phyloP scores from a whole-genome alignment of 768 basidiomycete genomes.

The Tephrocybe rancida region DNA sequence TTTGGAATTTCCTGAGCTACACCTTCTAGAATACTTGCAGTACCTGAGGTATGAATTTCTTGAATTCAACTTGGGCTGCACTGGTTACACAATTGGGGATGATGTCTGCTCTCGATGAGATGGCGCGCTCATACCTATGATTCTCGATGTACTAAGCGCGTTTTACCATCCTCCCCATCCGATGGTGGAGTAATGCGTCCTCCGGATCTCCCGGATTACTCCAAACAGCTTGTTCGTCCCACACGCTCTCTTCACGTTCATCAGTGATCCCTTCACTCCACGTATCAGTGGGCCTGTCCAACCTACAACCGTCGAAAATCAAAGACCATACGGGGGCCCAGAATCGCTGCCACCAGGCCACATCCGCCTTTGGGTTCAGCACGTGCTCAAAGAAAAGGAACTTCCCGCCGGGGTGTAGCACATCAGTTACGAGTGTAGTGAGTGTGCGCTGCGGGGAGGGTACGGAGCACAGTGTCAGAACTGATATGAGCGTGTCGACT shows the following conservation, averaged over 20 bases:
- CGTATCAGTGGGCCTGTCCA: constrained; percentile 57
- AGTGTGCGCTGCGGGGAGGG: constrained; percentile 55
- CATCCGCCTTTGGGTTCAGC: constrained; percentile 46
- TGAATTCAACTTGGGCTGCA: no score
- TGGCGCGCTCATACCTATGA: no score
- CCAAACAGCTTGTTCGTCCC: constrained; percentile 49
- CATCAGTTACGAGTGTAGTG: constrained; percentile 41
- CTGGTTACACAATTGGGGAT: no score
- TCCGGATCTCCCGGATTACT: constrained; percentile 50
- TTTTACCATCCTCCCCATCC: background rate
- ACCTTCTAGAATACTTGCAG: no score
- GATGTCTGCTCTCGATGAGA: no score
- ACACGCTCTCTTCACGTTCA: constrained; percentile 37
- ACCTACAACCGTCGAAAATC: constrained; percentile 60
- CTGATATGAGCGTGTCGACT: constrained; percentile 63
- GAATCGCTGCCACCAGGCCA: constrained; percentile 70
- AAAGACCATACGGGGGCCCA: constrained; percentile 72
- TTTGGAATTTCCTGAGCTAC: no score
- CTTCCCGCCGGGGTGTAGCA: constrained; percentile 63
- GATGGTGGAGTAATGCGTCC: constrained; percentile 33
- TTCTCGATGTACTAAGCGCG: no score
- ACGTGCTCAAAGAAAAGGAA: constrained; percentile 75
- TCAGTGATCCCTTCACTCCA: constrained; percentile 40
- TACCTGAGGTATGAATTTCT: no score
- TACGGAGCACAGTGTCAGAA: constrained; percentile 67